Conservation (phyloP, 1,139 yeast genomes). For the Blastobotrys capitulatus region DNA sequence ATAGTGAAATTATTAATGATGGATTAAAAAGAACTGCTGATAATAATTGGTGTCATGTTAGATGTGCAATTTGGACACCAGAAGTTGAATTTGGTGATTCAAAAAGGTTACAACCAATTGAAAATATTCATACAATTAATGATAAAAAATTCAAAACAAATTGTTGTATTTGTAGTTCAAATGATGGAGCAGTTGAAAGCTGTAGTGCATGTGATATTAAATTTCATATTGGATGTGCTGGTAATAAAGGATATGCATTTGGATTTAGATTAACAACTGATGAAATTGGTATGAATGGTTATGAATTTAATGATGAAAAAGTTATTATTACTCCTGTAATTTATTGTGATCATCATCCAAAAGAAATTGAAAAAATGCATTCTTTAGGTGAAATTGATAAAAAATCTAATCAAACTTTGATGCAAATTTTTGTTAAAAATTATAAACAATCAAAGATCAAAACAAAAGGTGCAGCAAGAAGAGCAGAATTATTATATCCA, state of each 20-base stretch:
- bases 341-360: constrained; percentile 29
- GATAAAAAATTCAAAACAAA: constrained; percentile 22
- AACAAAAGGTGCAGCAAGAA: constrained; percentile 23
- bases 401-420: constrained; percentile 24
- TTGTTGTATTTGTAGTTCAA: constrained; percentile 39
- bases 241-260: constrained; percentile 24
- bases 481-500: constrained; percentile 18
- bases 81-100: constrained; percentile 41
- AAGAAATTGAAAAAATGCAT: constrained; percentile 16
- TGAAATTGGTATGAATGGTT: neutral
- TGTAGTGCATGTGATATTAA: constrained; percentile 41
- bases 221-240: constrained; percentile 68
- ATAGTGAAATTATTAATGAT: constrained; percentile 46
- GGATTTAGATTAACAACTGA: constrained; percentile 29
- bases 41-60: constrained; percentile 76
- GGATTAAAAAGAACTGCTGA: constrained; percentile 65
- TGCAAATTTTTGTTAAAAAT: constrained; percentile 29
- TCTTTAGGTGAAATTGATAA: constrained; percentile 25
- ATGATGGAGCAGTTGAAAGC: constrained; percentile 38
- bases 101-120: constrained; percentile 42
- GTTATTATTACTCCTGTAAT: constrained; percentile 31
- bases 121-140: constrained; percentile 27
- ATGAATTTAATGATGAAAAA: constrained; percentile 34
- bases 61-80: constrained; percentile 60
- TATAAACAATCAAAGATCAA: constrained; percentile 23